Conservation (phyloP, 176 grass and related monocot genomes). For the Eleusine indica region DNA sequence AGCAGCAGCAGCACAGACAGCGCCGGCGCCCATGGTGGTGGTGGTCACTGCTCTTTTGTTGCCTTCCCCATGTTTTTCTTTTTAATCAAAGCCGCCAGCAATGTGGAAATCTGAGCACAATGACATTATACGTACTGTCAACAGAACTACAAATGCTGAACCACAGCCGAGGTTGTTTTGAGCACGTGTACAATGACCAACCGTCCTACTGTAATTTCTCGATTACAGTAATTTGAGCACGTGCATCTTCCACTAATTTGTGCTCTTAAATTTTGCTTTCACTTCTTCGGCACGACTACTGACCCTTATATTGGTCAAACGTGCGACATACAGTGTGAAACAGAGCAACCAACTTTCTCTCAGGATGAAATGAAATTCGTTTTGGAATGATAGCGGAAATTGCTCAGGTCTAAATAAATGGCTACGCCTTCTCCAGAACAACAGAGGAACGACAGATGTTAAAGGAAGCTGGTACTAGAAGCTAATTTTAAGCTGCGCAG, state of each 20-base stretch:
- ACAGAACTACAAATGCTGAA: background rate
- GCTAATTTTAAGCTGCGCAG: too few relatives aligned
- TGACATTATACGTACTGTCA: too few relatives aligned
- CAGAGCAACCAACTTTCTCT: too few relatives aligned
- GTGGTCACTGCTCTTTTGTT: too few relatives aligned
- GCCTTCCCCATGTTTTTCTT: background rate
- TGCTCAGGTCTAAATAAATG: background rate
- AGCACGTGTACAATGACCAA: background rate
- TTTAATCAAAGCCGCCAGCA: background rate
- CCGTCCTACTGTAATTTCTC: too few relatives aligned
- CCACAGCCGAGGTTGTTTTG: background rate
- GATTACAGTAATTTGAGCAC: too few relatives aligned
- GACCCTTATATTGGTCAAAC: too few relatives aligned
- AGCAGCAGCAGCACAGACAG: background rate
- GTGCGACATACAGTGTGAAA: too few relatives aligned
- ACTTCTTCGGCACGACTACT: too few relatives aligned
- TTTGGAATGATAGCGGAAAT: background rate
- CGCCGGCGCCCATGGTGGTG: background rate
- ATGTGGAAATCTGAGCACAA: background rate
- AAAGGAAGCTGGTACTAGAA: background rate
- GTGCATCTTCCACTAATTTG: too few relatives aligned
- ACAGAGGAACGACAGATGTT: background rate
- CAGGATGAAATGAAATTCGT: too few relatives aligned
- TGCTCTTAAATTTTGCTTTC: too few relatives aligned
- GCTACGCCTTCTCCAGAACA: background rate